Conservation (phyloP, 192 early-diverging fungal genomes). For the Linnemannia exigua region DNA sequence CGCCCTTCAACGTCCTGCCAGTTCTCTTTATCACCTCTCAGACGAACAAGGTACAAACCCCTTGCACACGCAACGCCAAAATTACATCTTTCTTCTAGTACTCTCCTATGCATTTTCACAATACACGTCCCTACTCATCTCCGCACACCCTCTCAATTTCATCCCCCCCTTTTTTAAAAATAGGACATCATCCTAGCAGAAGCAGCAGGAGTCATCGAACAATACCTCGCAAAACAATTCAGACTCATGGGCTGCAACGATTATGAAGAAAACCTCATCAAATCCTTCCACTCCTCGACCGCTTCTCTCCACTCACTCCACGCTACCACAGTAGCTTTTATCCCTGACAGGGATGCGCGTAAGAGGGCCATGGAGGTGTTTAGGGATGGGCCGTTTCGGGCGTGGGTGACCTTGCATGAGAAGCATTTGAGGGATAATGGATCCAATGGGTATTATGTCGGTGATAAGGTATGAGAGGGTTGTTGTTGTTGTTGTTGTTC, state of each 20-base stretch:
- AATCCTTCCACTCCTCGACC: slow-evolving; percentile 27
- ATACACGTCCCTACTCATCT: not conserved
- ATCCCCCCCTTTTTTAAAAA: not conserved
- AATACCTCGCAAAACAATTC: slow-evolving; percentile 31
- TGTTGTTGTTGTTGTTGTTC: too few species aligned
- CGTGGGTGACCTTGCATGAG: slow-evolving; percentile 23
- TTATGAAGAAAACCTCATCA: slow-evolving; percentile 23
- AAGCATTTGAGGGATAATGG: slow-evolving; percentile 33
- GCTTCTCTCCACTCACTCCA: slow-evolving; percentile 19
- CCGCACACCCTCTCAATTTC: not conserved
- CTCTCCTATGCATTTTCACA: not conserved
- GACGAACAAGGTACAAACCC: not conserved
- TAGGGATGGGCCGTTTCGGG: not conserved
- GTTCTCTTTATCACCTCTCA: not conserved
- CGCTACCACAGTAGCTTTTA: not conserved
- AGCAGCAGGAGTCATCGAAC: slow-evolving; percentile 16
- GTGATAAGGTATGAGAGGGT: slow-evolving; percentile 10
- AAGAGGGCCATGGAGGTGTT: slow-evolving; percentile 17
- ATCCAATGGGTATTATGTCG: slow-evolving; percentile 30
- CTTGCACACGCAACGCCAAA: too few species aligned
- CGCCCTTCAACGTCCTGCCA: slow-evolving; percentile 5
- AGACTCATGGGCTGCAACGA: slow-evolving; percentile 21
- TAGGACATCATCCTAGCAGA: slow-evolving; percentile 10
- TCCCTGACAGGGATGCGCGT: slow-evolving; percentile 9
- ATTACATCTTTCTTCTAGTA: too few species aligned